Evolutionary conservation across 306 rosid species (phyloP).

Genomic region (Castanea mollissima): DNA sequence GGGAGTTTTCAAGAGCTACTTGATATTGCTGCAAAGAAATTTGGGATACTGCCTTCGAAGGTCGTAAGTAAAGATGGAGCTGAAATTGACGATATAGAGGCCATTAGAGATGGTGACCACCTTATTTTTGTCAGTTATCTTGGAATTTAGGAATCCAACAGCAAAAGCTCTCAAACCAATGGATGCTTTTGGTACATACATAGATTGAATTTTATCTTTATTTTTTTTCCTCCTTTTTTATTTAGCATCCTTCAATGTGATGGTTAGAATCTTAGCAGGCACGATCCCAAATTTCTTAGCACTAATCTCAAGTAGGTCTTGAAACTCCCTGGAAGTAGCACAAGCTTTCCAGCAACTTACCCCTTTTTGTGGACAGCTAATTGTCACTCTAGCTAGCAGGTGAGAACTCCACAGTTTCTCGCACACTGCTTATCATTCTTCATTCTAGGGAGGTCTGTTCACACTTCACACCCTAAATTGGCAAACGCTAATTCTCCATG

Average conservation of each 20-base stretch:
- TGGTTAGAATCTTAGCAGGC: constrained; percentile 35
- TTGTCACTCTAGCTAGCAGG: constrained; percentile 43
- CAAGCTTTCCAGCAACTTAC: constrained; percentile 58
- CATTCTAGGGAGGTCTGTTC: too few relatives aligned
- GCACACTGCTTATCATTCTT: constrained; percentile 15
- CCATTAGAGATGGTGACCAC: constrained; percentile 89
- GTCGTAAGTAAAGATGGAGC: constrained; percentile 64
- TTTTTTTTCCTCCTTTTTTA: too few relatives aligned
- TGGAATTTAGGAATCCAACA: constrained; percentile 9
- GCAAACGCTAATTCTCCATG: too few relatives aligned
- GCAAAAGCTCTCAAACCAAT: not conserved
- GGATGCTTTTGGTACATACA: constrained; percentile 2
- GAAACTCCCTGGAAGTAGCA: constrained; percentile 59
- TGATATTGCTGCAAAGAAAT: constrained; percentile 69
- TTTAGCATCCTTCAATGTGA: too few relatives aligned
- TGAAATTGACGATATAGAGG: constrained; percentile 70
- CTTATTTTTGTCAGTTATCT: constrained; percentile 43
- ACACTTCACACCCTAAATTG: too few relatives aligned
- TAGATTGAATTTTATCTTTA: not conserved
- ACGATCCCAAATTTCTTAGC: constrained; percentile 55
- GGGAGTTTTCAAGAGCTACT: constrained; percentile 57
- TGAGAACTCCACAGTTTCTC: not conserved
- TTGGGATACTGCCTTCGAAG: constrained; percentile 40
- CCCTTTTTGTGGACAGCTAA: constrained; percentile 68
- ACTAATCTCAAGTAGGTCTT: constrained; percentile 69